Percentiles rank a stretch among this genome's conserved stretches.
Conservation (phyloP, 2,329 filamentous ascomycete genomes). For the Talaromyces amestolkiae region DNA sequence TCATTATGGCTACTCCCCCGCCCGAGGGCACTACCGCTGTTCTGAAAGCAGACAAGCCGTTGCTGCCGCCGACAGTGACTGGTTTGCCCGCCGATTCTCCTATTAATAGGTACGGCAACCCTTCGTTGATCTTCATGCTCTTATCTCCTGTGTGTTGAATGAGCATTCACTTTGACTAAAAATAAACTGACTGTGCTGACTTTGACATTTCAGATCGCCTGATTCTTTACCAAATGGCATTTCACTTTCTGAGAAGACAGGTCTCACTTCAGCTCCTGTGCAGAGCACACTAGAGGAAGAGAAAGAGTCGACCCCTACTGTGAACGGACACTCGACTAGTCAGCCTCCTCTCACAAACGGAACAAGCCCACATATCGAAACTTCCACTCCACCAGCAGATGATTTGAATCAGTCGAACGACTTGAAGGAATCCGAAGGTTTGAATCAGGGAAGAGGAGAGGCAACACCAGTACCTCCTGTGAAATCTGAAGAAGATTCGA, state of each 20-base stretch:
- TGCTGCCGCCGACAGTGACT: constrained; percentile 37
- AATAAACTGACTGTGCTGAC: background rate
- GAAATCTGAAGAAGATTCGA: constrained; percentile 6
- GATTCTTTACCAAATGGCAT: constrained; percentile 28
- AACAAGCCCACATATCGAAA: constrained; percentile 17
- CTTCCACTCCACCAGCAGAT: constrained; percentile 32
- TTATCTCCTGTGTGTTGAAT: background rate
- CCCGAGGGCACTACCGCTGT: constrained; percentile 37
- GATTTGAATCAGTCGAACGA: constrained; percentile 24
- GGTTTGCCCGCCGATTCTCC: constrained; percentile 31
- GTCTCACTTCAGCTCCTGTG: constrained; percentile 15
- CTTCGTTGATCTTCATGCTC: background rate
- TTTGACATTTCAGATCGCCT: constrained; percentile 23
- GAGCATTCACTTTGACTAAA: background rate
- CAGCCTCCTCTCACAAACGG: constrained; percentile 32
- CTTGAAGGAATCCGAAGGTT: background rate
- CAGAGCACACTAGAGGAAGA: constrained; percentile 12
- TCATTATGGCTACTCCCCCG: constrained; percentile 44
- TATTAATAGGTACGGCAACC: constrained; percentile 31
- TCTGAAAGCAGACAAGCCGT: constrained; percentile 43
- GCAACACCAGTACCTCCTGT: background rate
- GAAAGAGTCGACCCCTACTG: constrained; percentile 18
- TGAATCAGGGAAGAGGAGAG: background rate
- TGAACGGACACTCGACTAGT: constrained; percentile 32
- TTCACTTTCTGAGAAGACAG: constrained; percentile 22